A percentile compares a stretch with the other conserved stretches of the same genome.
Evolutionary conservation across 352 stramenopile species (phyloP).

Genomic region (Elongisporangium anandrum): DNA sequence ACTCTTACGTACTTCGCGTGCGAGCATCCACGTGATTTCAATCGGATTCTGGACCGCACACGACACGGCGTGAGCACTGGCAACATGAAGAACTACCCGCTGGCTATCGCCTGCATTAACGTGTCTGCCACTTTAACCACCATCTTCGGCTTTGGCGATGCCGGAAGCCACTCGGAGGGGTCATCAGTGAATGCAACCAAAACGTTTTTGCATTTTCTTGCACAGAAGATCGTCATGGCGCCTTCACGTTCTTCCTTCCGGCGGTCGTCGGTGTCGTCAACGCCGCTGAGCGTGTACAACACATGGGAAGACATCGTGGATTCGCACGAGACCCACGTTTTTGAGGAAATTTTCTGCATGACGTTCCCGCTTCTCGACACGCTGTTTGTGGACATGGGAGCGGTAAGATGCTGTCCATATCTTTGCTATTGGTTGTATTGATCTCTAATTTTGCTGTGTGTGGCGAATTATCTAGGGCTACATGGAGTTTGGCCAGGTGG

Average conservation of each 20-base stretch:
- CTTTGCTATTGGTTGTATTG: background rate
- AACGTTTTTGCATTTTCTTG: conserved; percentile 71
- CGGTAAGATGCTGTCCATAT: conserved; percentile 37
- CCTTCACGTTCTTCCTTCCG: conserved; percentile 17
- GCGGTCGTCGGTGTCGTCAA: conserved; percentile 23
- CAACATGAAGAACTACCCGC: conserved; percentile 87
- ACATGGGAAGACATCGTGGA: conserved; percentile 72
- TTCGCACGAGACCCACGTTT: conserved; percentile 76
- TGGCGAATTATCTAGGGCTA: conserved; percentile 71
- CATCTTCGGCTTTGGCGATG: conserved; percentile 72
- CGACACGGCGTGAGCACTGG: conserved; percentile 79
- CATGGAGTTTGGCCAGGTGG: conserved; percentile 87
- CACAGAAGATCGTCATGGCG: conserved; percentile 28
- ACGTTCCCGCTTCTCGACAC: conserved; percentile 75
- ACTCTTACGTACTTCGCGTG: conserved; percentile 83
- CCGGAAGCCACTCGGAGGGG: conserved; percentile 69
- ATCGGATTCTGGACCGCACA: conserved; percentile 68
- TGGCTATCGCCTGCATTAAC: conserved; percentile 87
- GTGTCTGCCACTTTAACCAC: conserved; percentile 69
- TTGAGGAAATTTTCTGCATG: conserved; percentile 83
- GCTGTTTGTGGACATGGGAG: conserved; percentile 86
- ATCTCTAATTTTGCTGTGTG: conserved; percentile 6
- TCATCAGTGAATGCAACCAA: conserved; percentile 69
- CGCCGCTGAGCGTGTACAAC: conserved; percentile 33
- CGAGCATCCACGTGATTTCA: conserved; percentile 48